Percentiles rank a stretch among this genome's conserved stretches.
Conservation (phyloP, 352 stramenopile genomes). For the Globisporangium nodosum region DNA sequence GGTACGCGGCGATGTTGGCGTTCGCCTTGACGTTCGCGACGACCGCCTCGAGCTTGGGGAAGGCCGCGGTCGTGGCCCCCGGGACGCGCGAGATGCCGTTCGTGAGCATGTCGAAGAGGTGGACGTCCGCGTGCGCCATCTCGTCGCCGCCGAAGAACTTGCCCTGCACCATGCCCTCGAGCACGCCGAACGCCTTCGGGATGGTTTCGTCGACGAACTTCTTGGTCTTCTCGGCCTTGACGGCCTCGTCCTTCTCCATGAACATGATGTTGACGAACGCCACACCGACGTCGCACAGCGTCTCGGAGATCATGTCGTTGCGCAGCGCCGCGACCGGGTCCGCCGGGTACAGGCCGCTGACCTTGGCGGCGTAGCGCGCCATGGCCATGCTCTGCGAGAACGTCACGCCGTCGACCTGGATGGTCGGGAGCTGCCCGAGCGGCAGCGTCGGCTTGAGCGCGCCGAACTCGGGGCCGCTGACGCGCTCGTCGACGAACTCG, state of each 20-base stretch:
- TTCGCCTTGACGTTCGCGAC: constrained; percentile 17
- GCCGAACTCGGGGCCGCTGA: constrained; percentile 14
- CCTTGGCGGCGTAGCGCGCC: constrained; percentile 22
- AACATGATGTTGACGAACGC: neutral
- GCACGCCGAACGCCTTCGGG: neutral
- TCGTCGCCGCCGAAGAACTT: constrained; percentile 46
- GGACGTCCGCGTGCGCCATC: constrained; percentile 30
- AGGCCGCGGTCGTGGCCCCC: neutral
- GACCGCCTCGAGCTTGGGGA: constrained; percentile 14
- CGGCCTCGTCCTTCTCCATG: constrained; percentile 1
- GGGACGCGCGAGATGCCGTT: constrained; percentile 4
- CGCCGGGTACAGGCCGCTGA: constrained; percentile 15
- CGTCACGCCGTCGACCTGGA: constrained; percentile 20
- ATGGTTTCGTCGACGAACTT: no score
- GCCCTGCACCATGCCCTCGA: constrained; percentile 40
- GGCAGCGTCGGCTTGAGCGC: constrained; percentile 20
- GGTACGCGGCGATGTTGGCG: constrained; percentile 24
- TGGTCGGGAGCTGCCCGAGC: constrained; percentile 19
- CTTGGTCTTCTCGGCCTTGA: no score
- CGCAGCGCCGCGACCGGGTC: constrained; percentile 9
- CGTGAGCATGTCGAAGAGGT: constrained; percentile 33
- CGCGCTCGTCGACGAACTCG: constrained; percentile 9
- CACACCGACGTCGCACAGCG: constrained; percentile 5
- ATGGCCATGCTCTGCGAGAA: constrained; percentile 25
- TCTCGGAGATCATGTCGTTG: constrained; percentile 16